Conservation (phyloP, 1,139 yeast genomes). For the Scheffersomyces parashehatae region DNA sequence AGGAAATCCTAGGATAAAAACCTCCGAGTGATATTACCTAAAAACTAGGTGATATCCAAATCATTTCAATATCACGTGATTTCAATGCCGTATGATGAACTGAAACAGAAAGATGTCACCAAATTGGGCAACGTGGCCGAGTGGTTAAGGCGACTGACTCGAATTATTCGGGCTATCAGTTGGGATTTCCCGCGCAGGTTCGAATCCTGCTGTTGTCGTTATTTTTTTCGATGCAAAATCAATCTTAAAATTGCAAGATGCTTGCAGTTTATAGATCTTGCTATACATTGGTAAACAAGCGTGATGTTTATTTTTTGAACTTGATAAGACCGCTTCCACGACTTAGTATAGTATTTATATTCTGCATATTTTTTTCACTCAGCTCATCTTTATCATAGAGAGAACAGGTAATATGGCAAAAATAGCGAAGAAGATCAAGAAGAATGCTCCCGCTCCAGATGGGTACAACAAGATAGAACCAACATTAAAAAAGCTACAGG, state of each 20-base stretch:
- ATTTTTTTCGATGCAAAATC: constrained; percentile 21
- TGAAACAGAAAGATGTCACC: not conserved
- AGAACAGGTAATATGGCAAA: constrained; percentile 8
- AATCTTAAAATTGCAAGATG: not conserved
- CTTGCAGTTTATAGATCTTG: not conserved
- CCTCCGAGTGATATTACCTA: not conserved
- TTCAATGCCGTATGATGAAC: not conserved
- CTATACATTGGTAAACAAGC: not conserved
- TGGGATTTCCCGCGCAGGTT: constrained; percentile 91
- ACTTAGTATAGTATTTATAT: too few species aligned
- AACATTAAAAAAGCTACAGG: constrained; percentile 62
- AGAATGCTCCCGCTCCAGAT: constrained; percentile 54
- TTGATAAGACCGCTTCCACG: too few species aligned
- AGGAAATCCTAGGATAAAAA: not conserved
- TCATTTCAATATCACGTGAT: not conserved
- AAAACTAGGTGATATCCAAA: not conserved
- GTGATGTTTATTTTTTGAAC: too few species aligned
- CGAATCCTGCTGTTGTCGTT: constrained; percentile 86
- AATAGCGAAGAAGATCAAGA: constrained; percentile 11
- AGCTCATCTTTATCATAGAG: not conserved
- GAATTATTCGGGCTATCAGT: constrained; percentile 26
- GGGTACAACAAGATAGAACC: constrained; percentile 76
- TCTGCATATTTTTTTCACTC: too few species aligned
- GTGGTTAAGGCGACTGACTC: constrained; percentile 20
- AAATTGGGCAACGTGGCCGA: constrained; percentile 14